Evolutionary conservation across 1,139 yeast genomes (phyloP), one percentile per base, ranked within the genome.

Genomic region (Taphrina flavorubra): DNA sequence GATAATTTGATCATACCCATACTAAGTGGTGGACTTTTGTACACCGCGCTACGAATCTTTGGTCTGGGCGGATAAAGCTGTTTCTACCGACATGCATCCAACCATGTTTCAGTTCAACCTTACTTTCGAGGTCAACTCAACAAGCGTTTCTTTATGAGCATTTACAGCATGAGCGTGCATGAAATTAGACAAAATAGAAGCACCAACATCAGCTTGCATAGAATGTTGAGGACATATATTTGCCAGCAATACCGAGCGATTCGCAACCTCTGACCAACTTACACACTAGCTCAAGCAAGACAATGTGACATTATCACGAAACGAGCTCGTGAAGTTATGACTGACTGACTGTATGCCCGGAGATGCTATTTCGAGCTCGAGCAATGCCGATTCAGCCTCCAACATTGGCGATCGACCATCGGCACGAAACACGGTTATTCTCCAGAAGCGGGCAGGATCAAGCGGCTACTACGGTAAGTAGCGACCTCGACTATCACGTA

Each of bases 1-100:
- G 99, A 94, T 77, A 94, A 94, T 77, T 85, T 95, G 75, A 92
- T 98, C 65, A 92, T 94, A 70, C 99, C 99, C 2, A 91, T 90
- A 0, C 77, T 92, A 62, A 87, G 96, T 55, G 89, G 95, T 8
- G 77, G 83, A 13, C 85, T 88, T 74, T 81, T 92, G 71, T 82
- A 81, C 74, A 78, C 78, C 39, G 80, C 84, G 20, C 83, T 86
- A 53, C 75, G 25, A 40, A 53, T 44, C 25, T 34, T 37, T 40
- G 59, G 51, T 25, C n/a, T 25, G 39, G 66, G 47, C 13, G 20
- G 42, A 4, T 31, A 34, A 55, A 34, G 14, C 18, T 36, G 1
- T 36, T 46, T 16, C 18, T 14, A 44, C 11, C 20, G 51, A 46
- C 18, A 46, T n/a, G 20, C 25, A 4, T 46, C 51, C 6, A 13